Evolutionary conservation across 345 rosid genomes (phyloP).

Genomic region (Crucihimalaya himalaica): DNA sequence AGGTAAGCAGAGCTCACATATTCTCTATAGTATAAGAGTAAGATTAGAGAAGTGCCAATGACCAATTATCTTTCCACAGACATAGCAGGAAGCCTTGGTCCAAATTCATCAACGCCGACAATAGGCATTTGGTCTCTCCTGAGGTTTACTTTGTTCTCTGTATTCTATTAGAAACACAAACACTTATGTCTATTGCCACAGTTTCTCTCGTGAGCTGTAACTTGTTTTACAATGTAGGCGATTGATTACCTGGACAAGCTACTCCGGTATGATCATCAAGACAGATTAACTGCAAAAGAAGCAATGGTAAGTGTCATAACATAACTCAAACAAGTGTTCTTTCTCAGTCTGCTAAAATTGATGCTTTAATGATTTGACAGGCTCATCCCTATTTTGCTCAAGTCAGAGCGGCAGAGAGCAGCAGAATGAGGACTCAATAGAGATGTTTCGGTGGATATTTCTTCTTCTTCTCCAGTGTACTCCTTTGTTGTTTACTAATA

Average conservation of each 20-base stretch:
- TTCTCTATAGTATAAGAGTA: background rate
- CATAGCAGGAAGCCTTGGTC: constrained; percentile 96
- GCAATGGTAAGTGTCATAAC: constrained; percentile 68
- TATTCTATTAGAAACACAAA: background rate
- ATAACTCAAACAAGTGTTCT: constrained; percentile 4
- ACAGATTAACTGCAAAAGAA: constrained; percentile 91
- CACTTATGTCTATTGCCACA: background rate
- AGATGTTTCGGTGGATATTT: background rate
- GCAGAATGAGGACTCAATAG: constrained; percentile 71
- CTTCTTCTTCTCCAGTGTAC: background rate
- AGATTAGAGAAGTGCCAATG: background rate
- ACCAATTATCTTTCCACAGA: constrained; percentile 48
- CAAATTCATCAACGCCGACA: constrained; percentile 80
- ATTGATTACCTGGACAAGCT: constrained; percentile 93
- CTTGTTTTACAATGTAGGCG: constrained; percentile 53
- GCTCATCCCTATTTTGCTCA: constrained; percentile 86
- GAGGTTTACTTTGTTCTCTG: constrained; percentile 53
- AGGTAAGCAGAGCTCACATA: constrained; percentile 49
- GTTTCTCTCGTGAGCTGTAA: background rate
- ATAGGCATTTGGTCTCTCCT: constrained; percentile 92
- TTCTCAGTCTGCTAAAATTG: background rate
- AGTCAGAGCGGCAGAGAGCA: constrained; percentile 93
- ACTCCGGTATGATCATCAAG: constrained; percentile 93
- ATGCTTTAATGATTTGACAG: constrained; percentile 44
- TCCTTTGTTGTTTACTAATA: background rate